phyloP scores from a whole-genome alignment of 2,329 filamentous ascomycete genomes.

The Cordyceps militaris region DNA sequence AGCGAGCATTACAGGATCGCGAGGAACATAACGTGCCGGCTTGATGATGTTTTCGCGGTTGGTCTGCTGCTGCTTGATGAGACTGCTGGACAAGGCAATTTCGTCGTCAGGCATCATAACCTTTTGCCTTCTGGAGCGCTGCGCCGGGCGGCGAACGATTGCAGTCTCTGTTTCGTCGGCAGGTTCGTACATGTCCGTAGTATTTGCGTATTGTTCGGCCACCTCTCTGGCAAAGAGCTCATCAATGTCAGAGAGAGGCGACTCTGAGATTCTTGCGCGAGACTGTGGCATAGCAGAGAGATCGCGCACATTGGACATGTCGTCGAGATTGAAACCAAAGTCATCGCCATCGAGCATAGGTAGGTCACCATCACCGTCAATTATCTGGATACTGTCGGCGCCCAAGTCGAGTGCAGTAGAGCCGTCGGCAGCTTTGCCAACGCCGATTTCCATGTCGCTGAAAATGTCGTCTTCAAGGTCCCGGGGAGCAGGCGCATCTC shows the following conservation, averaged over 20 bases:
- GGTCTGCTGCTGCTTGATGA: conserved; percentile 80
- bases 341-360: conserved; percentile 51
- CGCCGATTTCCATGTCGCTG: conserved; percentile 53
- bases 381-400: conserved; percentile 50
- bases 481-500: conserved; percentile 68
- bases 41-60: conserved; percentile 83
- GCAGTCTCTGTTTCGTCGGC: conserved; percentile 50
- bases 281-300: conserved; percentile 40
- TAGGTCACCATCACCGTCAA: conserved; percentile 57
- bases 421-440: conserved; percentile 50
- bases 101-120: conserved; percentile 74
- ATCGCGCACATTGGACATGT: conserved; percentile 51
- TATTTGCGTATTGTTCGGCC: conserved; percentile 49
- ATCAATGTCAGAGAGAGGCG: conserved; percentile 63
- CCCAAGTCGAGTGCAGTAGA: conserved; percentile 48
- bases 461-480: conserved; percentile 64
- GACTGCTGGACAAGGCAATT: conserved; percentile 66
- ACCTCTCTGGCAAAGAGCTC: conserved; percentile 54
- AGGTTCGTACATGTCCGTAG: conserved; percentile 55
- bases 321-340: conserved; percentile 55
- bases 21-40: conserved; percentile 73
- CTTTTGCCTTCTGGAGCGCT: conserved; percentile 69
- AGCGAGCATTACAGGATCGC: conserved; percentile 78
- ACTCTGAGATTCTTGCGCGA: conserved; percentile 60
- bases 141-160: conserved; percentile 60